These are phyloP conservation scores for Melocanna baccifera DNA, from an alignment of 176 grass and related monocot genomes.

Conservation along the genomic window DNA sequence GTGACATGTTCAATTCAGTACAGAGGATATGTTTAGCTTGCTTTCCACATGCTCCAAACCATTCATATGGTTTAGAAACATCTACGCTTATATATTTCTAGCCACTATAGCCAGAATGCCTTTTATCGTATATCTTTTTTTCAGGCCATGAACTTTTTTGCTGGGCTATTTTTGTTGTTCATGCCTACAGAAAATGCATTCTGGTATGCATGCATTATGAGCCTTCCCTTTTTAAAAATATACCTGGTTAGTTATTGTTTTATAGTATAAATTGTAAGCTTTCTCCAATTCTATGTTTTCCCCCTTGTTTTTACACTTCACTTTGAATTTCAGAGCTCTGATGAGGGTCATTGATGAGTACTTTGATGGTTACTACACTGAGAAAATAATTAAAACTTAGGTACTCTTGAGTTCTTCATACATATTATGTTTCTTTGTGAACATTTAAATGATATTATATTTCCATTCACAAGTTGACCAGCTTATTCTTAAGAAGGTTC, in stretches of 20 bases:
- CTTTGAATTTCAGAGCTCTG: conserved; percentile 63
- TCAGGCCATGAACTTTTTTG: conserved; percentile 99
- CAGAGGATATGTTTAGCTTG: not conserved
- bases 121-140: conserved; percentile 27
- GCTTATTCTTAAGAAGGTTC: conserved; percentile 85
- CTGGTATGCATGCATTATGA: conserved; percentile 51
- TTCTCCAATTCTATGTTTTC: not conserved
- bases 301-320: not conserved
- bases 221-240: conserved; percentile 16
- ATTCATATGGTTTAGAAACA: conserved; percentile 11
- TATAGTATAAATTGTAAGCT: conserved; percentile 15
- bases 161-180: conserved; percentile 83
- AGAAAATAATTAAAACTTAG: conserved; percentile 99
- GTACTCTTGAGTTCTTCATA: conserved; percentile 37
- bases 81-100: not conserved
- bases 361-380: conserved; percentile 96
- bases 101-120: not conserved
- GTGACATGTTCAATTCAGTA: not conserved
- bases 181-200: conserved; percentile 99
- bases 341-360: conserved; percentile 92
- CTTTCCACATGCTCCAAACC: not conserved
- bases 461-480: conserved; percentile 76
- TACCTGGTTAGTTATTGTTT: not conserved
- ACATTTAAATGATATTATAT: no score
- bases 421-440: not conserved